Conservation (phyloP, 2,329 filamentous ascomycete genomes). For the Pyrenochaeta sp. region DNA sequence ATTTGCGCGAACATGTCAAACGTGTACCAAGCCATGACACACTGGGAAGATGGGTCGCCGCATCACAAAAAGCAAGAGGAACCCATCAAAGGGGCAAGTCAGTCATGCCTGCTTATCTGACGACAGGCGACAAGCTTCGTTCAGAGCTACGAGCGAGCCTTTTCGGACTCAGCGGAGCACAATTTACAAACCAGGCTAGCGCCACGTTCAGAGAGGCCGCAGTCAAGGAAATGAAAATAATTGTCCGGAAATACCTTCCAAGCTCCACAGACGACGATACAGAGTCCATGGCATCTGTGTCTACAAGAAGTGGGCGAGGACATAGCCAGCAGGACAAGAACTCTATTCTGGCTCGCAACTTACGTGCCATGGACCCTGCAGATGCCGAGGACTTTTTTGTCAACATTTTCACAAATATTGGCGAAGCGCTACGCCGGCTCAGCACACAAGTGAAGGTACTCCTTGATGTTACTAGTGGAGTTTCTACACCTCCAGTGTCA, state of each 20-base stretch:
- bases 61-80: slow-evolving; percentile 76
- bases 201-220: slow-evolving; percentile 84
- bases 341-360: slow-evolving; percentile 83
- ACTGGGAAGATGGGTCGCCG: slow-evolving; percentile 82
- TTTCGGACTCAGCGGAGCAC: slow-evolving; percentile 80
- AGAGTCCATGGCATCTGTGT: slow-evolving; percentile 85
- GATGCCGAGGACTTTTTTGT: slow-evolving; percentile 85
- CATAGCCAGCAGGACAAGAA: slow-evolving; percentile 86
- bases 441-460: slow-evolving; percentile 93
- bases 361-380: slow-evolving; percentile 81
- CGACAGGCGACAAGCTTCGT: slow-evolving; percentile 75
- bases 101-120: slow-evolving; percentile 78
- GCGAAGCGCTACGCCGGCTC: slow-evolving; percentile 84
- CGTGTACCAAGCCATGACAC: slow-evolving; percentile 76
- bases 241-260: slow-evolving; percentile 85
- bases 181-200: slow-evolving; percentile 82
- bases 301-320: slow-evolving; percentile 75
- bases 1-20: slow-evolving; percentile 82
- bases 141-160: slow-evolving; percentile 74
- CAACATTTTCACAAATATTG: slow-evolving; percentile 85
- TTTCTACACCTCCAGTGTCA: slow-evolving; percentile 59
- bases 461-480: slow-evolving; percentile 88
- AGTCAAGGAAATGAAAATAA: slow-evolving; percentile 82
- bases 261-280: slow-evolving; percentile 95
- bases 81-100: slow-evolving; percentile 72